phyloP scores from a whole-genome alignment of 768 basidiomycete genomes.

The Mycena rosella region DNA sequence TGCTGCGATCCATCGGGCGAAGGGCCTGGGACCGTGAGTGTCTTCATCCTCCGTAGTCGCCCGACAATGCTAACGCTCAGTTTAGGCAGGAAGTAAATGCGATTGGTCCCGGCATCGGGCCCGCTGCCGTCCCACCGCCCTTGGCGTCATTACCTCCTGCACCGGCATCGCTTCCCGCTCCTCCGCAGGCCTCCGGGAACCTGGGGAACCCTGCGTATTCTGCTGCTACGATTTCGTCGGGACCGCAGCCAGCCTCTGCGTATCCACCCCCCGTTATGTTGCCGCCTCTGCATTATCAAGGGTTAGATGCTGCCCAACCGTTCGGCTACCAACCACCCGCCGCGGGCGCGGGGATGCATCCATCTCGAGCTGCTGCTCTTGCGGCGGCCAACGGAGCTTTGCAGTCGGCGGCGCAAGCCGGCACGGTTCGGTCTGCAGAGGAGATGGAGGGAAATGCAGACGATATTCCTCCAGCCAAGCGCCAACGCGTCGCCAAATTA shows the following conservation, averaged over 20 bases:
- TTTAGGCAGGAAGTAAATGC: slow-evolving; percentile 79
- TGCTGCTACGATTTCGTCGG: slow-evolving; percentile 91
- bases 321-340: slow-evolving; percentile 83
- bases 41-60: slow-evolving; percentile 20
- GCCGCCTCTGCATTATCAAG: slow-evolving; percentile 88
- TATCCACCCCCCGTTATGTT: slow-evolving; percentile 84
- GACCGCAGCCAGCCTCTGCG: slow-evolving; percentile 89
- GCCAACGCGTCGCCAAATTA: slow-evolving; percentile 87
- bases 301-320: slow-evolving; percentile 79
- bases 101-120: slow-evolving; percentile 90
- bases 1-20: slow-evolving; percentile 93
- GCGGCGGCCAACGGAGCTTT: slow-evolving; percentile 64
- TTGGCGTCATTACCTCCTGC: slow-evolving; percentile 75
- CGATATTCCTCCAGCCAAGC: slow-evolving; percentile 85
- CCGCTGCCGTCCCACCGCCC: slow-evolving; percentile 78
- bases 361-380: slow-evolving; percentile 72
- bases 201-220: slow-evolving; percentile 65
- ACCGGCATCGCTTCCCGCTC: slow-evolving; percentile 80
- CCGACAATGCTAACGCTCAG: slow-evolving; percentile 12
- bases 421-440: slow-evolving; percentile 84
- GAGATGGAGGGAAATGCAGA: slow-evolving; percentile 79
- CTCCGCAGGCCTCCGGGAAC: slow-evolving; percentile 64
- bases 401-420: slow-evolving; percentile 64
- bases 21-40: slow-evolving; percentile 89
- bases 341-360: slow-evolving; percentile 76